These are phyloP conservation scores for Sporisorium sorghi DNA, from an alignment of 1,284 basidiomycete genomes.

Conservation along the genomic window DNA sequence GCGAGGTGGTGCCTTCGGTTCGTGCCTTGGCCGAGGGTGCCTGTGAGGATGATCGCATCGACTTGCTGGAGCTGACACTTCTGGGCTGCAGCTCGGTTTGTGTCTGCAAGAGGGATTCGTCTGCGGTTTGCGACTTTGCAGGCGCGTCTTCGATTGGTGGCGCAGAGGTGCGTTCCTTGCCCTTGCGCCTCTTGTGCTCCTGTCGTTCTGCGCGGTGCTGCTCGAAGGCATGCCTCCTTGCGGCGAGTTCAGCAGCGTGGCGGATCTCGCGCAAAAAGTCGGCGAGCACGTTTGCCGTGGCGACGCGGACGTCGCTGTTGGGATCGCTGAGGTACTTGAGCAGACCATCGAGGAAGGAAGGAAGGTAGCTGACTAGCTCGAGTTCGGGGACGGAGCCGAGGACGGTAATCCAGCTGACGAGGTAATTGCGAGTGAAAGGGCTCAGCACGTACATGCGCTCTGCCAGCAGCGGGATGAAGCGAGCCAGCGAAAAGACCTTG, in stretches of 20 bases:
- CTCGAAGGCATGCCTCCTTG: constrained; percentile 36
- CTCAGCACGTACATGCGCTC: constrained; percentile 95
- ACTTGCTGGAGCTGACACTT: constrained; percentile 39
- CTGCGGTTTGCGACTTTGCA: constrained; percentile 1
- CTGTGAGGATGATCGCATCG: constrained; percentile 10
- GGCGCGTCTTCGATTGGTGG: constrained; percentile 4
- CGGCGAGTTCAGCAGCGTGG: constrained; percentile 57
- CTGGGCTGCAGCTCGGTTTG: constrained; percentile 33
- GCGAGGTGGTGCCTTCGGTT: constrained; percentile 26
- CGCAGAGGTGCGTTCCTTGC: constrained; percentile 67
- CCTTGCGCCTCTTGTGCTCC: constrained; percentile 72
- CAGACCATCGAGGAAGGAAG: constrained; percentile 92
- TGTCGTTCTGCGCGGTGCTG: constrained; percentile 31
- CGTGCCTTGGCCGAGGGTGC: constrained; percentile 10
- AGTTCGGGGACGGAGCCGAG: constrained; percentile 96
- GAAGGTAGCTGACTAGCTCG: constrained; percentile 92
- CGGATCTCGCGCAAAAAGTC: constrained; percentile 87
- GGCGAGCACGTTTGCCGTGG: constrained; percentile 89
- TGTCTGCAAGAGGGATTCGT: constrained; percentile 71
- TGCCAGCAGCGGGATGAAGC: constrained; percentile 91
- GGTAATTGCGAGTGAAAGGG: constrained; percentile 94
- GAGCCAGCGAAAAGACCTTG: constrained; percentile 84
- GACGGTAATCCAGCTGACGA: constrained; percentile 95
- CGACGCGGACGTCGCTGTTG: constrained; percentile 89
- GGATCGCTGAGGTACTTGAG: constrained; percentile 92